These are phyloP conservation scores for Bathelium albidoporum DNA, from an alignment of 495 filamentous ascomycete species.

Conservation along the genomic window DNA sequence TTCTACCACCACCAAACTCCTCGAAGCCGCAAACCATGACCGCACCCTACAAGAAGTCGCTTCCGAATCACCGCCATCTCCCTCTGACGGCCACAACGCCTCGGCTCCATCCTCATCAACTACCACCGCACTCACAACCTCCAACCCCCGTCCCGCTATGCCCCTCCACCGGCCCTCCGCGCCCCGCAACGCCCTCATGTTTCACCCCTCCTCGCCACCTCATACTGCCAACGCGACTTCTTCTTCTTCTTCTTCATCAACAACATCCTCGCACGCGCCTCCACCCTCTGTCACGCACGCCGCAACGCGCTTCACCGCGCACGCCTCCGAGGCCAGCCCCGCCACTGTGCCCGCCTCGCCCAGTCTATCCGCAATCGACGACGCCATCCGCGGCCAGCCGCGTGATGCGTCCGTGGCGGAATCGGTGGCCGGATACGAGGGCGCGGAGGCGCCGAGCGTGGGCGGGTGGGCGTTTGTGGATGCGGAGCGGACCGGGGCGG, in stretches of 20 bases:
- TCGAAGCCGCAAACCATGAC: conserved; percentile 28
- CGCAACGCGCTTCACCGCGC: conserved; percentile 49
- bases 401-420: conserved; percentile 38
- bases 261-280: conserved; percentile 56
- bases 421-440: conserved; percentile 54
- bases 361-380: conserved; percentile 71
- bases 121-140: conserved; percentile 17
- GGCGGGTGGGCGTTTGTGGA: conserved; percentile 94
- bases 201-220: conserved; percentile 55
- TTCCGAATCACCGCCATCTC: neutral
- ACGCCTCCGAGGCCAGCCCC: neutral
- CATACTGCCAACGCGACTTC: conserved; percentile 67
- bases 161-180: conserved; percentile 67
- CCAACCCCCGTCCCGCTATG: conserved; percentile 58
- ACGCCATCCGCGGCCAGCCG: conserved; percentile 72
- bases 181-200: conserved; percentile 81
- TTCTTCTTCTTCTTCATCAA: too few species aligned
- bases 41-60: conserved; percentile 17
- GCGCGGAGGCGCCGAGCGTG: conserved; percentile 73
- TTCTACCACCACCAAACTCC: conserved; percentile 21
- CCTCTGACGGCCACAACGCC: neutral
- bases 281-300: conserved; percentile 71
- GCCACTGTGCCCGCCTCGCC: conserved; percentile 58
- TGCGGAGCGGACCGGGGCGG: conserved; percentile 41
- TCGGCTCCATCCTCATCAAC: neutral